Base-by-base conservation (phyloP, 2,329 filamentous ascomycete species). In the Pseudophaeomoniella oleicola region DNA sequence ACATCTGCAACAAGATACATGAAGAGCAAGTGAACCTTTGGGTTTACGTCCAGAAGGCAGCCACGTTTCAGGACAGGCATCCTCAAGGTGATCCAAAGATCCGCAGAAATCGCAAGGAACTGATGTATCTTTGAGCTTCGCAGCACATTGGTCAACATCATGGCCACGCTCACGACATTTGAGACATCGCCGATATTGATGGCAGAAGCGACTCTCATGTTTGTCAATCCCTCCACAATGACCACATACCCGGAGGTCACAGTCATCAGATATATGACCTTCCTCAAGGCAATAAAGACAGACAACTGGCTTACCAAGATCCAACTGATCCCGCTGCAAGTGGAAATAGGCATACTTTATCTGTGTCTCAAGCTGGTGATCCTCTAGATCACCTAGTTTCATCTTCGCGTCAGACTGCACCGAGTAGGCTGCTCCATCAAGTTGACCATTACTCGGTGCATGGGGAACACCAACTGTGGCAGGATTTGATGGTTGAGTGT, bases 141-240 rank as follows among this genome's bases (percentile, higher is more conserved):
- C 72, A 2, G 54, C 47, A 49, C 79, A 84, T 5, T 56, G 45
- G 1, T 53, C 46, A 13, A 57, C 54, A 35, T 48, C 46, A 47
- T 85, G 80, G 6, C 78, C 79, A 31, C 69, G 59, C 52, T 78
- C 71, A 34, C 63, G 67, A 53, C 80, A 84, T 49, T 72, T 75
- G 34, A 56, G 49, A 44, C 62, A 65, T 43, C 60, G 49, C 40
- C 52, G 48, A 50, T 59, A 58, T 16, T 49, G 45, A 13, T 61
- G 58, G 37, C 62, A 65, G 27, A 55, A 50, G 19, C 45, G 50
- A 37, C 52, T 56, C 39, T 57, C 48, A 40, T 65, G 64, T 27
- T 54, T 22, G 38, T 56, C 53, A 53, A 57, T 58, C 6, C 52
- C 49, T 22, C 55, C 52, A 42, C 64, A 67, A 44, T 66, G 57